Base-by-base conservation (phyloP, 495 filamentous ascomycete species). In the Penicillium longicatenatum region DNA sequence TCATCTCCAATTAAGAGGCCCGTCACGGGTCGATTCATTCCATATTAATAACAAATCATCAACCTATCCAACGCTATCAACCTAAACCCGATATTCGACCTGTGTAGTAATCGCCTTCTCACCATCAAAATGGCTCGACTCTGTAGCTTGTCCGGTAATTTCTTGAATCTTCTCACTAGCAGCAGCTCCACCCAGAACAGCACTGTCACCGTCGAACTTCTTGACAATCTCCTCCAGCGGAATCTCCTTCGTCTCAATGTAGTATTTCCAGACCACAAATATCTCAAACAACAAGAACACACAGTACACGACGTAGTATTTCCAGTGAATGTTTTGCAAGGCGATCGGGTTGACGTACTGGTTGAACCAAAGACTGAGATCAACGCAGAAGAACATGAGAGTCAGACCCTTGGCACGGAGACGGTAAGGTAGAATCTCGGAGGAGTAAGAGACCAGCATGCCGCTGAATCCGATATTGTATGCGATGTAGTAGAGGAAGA, bases 371-470 rank as follows among this genome's bases (percentile, higher is more conserved):
- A 87, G 56, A 39, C 57, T 61, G 17, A 63, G 54, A 65, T 88
- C 82, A 42, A 87, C 79, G 19, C 79, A 84, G 54, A 88, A 76
- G 67, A 83, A 84, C 76, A 81, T 82, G 51, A 84, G 72, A 72
- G 86, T 84, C 72, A 89, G 81, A 43, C 86, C 85, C 75, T 87
- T 89, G 41, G 86, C 85, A 22, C 85, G 81, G 41, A 89, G 75
- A 43, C 81, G 79, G 74, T 84, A 90, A 0, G 85, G 85, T 21
- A 87, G 71, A 41, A 89, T 81, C 75, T 89, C 86, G 20, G 85
- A 75, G 2, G 81, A 80, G 64, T 86, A 86, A 16, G 86, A 82
- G 48, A 87, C 81, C 26, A 88, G 72, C 54, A 89, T 66, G 39
- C 84, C 82, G 11, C 81, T 84, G 70, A 80, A 86, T 29, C 79